Evolutionary conservation across 2,329 filamentous ascomycete species (phyloP).

Genomic region (Pestalotiopsis sp.): DNA sequence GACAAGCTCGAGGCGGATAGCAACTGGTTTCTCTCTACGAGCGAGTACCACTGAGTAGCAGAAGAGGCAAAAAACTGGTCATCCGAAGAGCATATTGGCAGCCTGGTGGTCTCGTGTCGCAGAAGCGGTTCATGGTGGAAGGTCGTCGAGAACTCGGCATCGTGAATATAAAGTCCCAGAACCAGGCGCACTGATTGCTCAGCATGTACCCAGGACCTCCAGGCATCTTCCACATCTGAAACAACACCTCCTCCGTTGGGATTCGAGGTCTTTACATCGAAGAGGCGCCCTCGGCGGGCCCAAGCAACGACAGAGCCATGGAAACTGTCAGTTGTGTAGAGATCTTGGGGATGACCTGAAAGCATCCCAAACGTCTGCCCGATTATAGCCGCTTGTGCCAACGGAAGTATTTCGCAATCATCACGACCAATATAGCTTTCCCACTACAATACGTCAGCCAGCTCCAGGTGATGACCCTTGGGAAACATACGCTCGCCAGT

Average conservation of each 20-base stretch:
- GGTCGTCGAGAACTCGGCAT: background rate
- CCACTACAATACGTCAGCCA: background rate
- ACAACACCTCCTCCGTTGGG: background rate
- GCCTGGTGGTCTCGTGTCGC: background rate
- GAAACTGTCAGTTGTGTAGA: background rate
- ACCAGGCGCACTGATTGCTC: background rate
- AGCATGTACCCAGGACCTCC: background rate
- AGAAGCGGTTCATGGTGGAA: background rate
- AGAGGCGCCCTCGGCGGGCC: background rate
- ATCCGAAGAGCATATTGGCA: background rate
- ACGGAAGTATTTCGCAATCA: background rate
- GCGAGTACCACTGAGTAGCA: background rate
- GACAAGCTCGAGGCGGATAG: background rate
- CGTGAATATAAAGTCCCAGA: background rate
- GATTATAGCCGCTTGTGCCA: background rate
- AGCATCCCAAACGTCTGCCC: constrained; percentile 1
- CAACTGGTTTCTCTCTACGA: background rate
- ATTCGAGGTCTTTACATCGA: background rate
- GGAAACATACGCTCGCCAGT: background rate
- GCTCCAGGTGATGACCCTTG: background rate
- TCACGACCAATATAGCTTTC: background rate
- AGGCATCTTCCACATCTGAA: background rate
- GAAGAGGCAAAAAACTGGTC: background rate
- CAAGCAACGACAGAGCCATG: background rate
- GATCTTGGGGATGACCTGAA: background rate